Evolutionary conservation across 148 eudicot genomes (phyloP).

Genomic region (Camellia japonica): DNA sequence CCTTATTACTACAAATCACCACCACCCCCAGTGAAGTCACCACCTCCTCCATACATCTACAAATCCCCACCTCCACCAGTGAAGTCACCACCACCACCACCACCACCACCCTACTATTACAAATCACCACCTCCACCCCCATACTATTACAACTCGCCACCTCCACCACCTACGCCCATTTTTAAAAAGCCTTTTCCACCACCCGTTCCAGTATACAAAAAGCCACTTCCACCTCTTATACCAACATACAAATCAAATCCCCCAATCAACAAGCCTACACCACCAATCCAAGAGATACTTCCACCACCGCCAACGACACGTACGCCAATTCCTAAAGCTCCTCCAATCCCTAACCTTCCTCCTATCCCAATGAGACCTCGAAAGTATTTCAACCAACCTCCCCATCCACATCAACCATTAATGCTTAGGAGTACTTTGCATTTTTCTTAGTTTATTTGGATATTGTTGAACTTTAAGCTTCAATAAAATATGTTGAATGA

Average conservation of each 20-base stretch:
- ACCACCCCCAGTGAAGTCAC: neutral
- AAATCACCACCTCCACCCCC: neutral
- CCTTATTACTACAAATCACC: neutral
- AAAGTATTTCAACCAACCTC: slow-evolving; percentile 6
- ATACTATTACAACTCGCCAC: neutral
- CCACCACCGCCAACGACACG: neutral
- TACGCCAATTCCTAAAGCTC: slow-evolving; percentile 7
- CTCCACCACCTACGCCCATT: neutral
- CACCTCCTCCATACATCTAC: neutral
- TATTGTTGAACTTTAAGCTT: no score
- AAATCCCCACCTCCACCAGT: neutral
- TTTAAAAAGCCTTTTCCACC: slow-evolving; percentile 3
- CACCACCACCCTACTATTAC: neutral
- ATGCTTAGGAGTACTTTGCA: neutral
- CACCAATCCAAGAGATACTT: neutral
- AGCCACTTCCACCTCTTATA: slow-evolving; percentile 26
- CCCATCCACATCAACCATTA: slow-evolving; percentile 5
- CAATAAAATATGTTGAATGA: no score
- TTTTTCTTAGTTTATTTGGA: neutral
- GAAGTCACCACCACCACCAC: neutral
- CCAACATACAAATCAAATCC: neutral
- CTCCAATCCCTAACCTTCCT: slow-evolving; percentile 13
- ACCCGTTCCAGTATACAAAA: slow-evolving; percentile 16
- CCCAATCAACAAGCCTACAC: neutral
- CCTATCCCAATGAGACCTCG: neutral